phyloP scores from a whole-genome alignment of 495 filamentous ascomycete species.

The Bacidia gigantensis region DNA sequence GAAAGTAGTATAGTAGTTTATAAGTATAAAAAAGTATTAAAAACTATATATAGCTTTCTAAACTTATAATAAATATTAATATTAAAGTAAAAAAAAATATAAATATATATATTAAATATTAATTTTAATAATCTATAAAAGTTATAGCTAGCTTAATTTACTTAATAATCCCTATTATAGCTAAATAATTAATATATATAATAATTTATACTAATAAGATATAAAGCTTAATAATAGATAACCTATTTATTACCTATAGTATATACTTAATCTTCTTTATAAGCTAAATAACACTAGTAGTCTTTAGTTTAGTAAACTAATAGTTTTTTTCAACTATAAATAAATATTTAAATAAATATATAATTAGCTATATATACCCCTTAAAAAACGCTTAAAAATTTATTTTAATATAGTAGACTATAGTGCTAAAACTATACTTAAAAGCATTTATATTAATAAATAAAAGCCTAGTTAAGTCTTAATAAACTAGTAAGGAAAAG shows the following conservation, averaged over 20 bases:
- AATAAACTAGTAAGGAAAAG: neutral
- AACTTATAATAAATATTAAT: neutral
- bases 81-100: conserved; percentile 1
- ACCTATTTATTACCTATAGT: neutral
- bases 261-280: neutral
- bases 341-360: neutral
- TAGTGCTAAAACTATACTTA: neutral
- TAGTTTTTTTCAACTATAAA: neutral
- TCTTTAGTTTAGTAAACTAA: neutral
- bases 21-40: neutral
- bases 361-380: neutral
- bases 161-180: neutral
- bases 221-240: neutral
- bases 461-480: neutral
- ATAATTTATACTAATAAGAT: conserved; percentile 3
- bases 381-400: neutral
- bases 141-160: neutral
- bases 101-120: neutral
- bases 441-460: conserved; percentile 1
- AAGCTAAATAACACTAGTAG: neutral
- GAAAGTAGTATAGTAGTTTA: neutral
- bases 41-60: neutral
- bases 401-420: conserved; percentile 1
- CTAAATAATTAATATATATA: neutral
- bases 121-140: neutral